phyloP scores from a whole-genome alignment of 305 asterid species.

The Fraxinus dipetala region DNA sequence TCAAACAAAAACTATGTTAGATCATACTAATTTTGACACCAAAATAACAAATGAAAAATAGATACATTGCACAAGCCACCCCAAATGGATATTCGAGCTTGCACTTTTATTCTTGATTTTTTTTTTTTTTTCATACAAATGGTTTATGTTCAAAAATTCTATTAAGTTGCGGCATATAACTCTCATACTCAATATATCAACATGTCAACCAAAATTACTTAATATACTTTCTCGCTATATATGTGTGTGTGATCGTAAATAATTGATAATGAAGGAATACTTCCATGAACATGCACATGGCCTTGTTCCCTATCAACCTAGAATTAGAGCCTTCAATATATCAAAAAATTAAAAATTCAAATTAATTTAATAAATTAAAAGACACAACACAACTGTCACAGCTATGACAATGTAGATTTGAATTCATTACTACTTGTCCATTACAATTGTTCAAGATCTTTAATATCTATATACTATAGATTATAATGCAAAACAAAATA shows the following conservation, averaged over 20 bases:
- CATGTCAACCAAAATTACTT: too few species aligned
- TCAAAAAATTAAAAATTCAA: neutral
- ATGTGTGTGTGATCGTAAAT: neutral
- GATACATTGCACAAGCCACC: too few species aligned
- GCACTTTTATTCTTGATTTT: too few species aligned
- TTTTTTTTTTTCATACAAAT: too few species aligned
- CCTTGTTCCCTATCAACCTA: slow-evolving; percentile 44
- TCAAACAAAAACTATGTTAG: too few species aligned
- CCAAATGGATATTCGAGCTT: too few species aligned
- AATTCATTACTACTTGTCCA: slow-evolving; percentile 35
- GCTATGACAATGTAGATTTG: slow-evolving; percentile 24
- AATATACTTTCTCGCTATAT: too few species aligned
- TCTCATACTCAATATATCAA: too few species aligned
- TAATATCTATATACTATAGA: slow-evolving; percentile 26
- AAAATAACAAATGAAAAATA: too few species aligned
- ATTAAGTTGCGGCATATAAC: too few species aligned
- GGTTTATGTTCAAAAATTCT: too few species aligned
- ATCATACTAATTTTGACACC: too few species aligned
- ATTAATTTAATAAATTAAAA: neutral
- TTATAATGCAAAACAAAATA: slow-evolving; percentile 20
- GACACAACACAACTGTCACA: slow-evolving; percentile 37
- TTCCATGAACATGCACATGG: slow-evolving; percentile 51
- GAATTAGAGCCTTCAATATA: slow-evolving; percentile 13
- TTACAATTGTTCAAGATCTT: slow-evolving; percentile 32
- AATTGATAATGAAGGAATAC: slow-evolving; percentile 17